Evolutionary conservation across 495 filamentous ascomycete species (phyloP), one percentile per base, ranked within the genome.

Genomic region (Hypomontagnella monticulosa): DNA sequence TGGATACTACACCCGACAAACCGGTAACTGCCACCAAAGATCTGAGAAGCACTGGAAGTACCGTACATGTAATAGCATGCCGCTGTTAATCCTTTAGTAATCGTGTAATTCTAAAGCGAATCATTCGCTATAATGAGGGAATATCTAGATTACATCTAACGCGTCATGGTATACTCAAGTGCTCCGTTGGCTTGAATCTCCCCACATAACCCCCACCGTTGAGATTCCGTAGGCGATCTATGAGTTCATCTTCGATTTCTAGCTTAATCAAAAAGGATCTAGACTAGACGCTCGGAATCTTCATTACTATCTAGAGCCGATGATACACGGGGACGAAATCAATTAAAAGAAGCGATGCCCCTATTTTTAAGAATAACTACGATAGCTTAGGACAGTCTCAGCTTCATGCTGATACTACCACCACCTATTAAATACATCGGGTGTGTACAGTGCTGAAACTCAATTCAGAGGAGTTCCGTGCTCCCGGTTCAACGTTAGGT

Each of bases 381-480:
- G 23, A 27, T 27, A 27, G 23, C 23, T 27, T 27, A 6, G 23
- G 2, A 27, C 6, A 27, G 23, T 27, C n/a, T n/a, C n/a, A 27
- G 23, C 6, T 6, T 27, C 23, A 6, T 6, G 3, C 23, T 27
- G 6, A 27, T 27, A 27, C 23, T 27, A 27, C 23, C n/a, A n/a
- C n/a, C n/a, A n/a, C n/a, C n/a, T n/a, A n/a, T n/a, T n/a, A n/a
- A n/a, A n/a, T n/a, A n/a, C n/a, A n/a, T n/a, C n/a, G 23, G 23
- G 23, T 27, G 2, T 3, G 23, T 6, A 30, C 3, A 5, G 33
- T 49, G 38, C 15, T 49, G 49, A 66, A 66, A 61, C 63, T 56
- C 30, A 61, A 66, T 57, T 18, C 37, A 61, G 33, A 61, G 33
- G 37, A 46, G 49, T 59, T 60, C 63, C 57, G 32, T 57, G 30